Conservation (phyloP, 75 land plant species). For the Cunninghamia lanceolata region DNA sequence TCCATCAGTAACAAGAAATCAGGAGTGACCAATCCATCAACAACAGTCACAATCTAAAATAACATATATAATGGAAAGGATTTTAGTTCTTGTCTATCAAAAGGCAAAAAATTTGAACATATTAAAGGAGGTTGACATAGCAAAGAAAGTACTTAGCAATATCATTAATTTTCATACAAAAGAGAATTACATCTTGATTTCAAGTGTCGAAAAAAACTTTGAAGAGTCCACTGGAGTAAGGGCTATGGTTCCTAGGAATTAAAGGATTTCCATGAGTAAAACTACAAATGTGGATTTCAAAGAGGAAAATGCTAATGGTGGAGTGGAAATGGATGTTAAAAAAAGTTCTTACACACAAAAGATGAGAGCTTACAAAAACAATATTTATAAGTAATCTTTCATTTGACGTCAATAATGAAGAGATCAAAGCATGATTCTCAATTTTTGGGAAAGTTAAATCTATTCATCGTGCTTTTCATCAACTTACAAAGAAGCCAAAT, state of each 20-base stretch:
- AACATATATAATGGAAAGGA: too few species aligned
- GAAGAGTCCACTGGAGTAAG: constrained; percentile 3
- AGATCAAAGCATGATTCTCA: constrained; percentile 69
- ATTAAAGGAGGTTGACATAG: constrained; percentile 53
- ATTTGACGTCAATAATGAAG: constrained; percentile 62
- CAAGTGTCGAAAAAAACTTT: neutral
- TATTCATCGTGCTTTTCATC: constrained; percentile 74
- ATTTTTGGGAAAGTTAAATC: constrained; percentile 86
- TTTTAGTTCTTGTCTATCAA: too few species aligned
- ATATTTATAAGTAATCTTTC: constrained; percentile 87
- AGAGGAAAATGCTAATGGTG: neutral
- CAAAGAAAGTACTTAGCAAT: constrained; percentile 64
- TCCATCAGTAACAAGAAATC: too few species aligned
- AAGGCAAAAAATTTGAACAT: neutral
- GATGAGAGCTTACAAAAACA: constrained; percentile 66
- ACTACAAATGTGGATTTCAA: constrained; percentile 1
- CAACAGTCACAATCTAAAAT: too few species aligned
- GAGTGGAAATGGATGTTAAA: neutral
- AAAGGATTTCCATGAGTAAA: neutral
- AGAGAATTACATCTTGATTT: neutral
- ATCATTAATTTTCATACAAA: constrained; percentile 40
- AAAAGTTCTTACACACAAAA: neutral
- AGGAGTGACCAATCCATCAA: too few species aligned
- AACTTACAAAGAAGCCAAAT: constrained; percentile 80
- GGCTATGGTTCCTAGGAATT: neutral